Conservation (phyloP, 2,329 filamentous ascomycete species). For the Trichoderma koningii region DNA sequence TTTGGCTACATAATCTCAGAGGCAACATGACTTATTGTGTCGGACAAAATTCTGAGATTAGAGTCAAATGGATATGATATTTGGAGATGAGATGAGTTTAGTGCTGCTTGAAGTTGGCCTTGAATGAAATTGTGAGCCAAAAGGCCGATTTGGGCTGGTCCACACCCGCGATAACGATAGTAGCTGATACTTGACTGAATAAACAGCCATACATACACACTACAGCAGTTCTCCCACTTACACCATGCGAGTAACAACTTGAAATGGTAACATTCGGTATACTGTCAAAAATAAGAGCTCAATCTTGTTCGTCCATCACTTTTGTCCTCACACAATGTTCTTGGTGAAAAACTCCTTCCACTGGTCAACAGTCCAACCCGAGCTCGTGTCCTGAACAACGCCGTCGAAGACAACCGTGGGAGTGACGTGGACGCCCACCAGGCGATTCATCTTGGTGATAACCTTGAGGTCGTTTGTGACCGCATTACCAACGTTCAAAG, state of each 20-base stretch:
- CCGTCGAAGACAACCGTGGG: slow-evolving; percentile 90
- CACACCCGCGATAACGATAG: slow-evolving; percentile 22
- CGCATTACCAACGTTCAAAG: slow-evolving; percentile 75
- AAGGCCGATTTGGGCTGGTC: slow-evolving; percentile 3
- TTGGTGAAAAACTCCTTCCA: slow-evolving; percentile 81
- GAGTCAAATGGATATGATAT: neutral
- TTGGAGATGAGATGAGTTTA: slow-evolving; percentile 6
- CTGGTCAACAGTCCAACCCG: slow-evolving; percentile 74
- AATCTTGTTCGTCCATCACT: neutral
- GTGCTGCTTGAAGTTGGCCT: neutral
- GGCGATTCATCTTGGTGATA: slow-evolving; percentile 74
- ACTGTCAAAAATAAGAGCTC: neutral
- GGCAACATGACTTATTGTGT: slow-evolving; percentile 21
- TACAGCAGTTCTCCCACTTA: neutral
- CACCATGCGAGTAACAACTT: too few species aligned
- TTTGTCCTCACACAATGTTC: slow-evolving; percentile 46
- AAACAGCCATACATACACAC: neutral
- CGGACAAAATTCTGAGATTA: neutral
- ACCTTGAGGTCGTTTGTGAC: slow-evolving; percentile 86
- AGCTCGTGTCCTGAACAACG: slow-evolving; percentile 77
- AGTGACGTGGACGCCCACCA: slow-evolving; percentile 84
- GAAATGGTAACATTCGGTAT: too few species aligned
- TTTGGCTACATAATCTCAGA: slow-evolving; percentile 8
- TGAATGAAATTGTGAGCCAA: neutral
- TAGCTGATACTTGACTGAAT: neutral